These are phyloP conservation scores for Yamadazyma sp. DNA, from an alignment of 1,139 yeast genomes.

Conservation along the genomic window DNA sequence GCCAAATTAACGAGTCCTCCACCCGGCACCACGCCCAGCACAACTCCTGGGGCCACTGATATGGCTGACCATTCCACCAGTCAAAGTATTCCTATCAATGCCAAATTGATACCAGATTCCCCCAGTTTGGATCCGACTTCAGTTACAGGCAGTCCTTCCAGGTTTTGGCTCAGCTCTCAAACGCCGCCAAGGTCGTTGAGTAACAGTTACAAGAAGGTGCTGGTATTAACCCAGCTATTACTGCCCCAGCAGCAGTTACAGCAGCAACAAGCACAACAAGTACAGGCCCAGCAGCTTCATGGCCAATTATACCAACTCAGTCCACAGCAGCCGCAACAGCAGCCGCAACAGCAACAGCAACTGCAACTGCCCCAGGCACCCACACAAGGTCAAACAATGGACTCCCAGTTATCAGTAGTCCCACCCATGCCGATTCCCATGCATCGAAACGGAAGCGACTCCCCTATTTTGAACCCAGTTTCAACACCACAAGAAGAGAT, in stretches of 20 bases:
- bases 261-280: conserved; percentile 10
- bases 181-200: conserved; percentile 47
- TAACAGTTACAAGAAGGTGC: conserved; percentile 22
- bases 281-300: conserved; percentile 4
- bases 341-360: conserved; percentile 7
- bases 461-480: conserved; percentile 43
- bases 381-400: conserved; percentile 1
- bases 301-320: not conserved
- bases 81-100: conserved; percentile 31
- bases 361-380: conserved; percentile 7
- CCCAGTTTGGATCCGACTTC: conserved; percentile 55
- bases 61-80: conserved; percentile 18
- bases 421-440: conserved; percentile 9
- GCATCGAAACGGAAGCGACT: conserved; percentile 23
- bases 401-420: not conserved
- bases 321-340: conserved; percentile 2
- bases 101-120: conserved; percentile 40
- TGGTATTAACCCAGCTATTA: conserved; percentile 15
- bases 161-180: conserved; percentile 52
- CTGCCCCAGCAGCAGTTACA: conserved; percentile 7
- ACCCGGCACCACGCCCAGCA: conserved; percentile 11
- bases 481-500: conserved; percentile 46
- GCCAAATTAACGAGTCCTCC: conserved; percentile 32
- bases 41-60: conserved; percentile 2
- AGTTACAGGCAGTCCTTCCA: conserved; percentile 54